Percentiles rank a stretch among this genome's conserved stretches.
phyloP scores from a whole-genome alignment of 2,329 filamentous ascomycete species.

The Diaporthe sp. region DNA sequence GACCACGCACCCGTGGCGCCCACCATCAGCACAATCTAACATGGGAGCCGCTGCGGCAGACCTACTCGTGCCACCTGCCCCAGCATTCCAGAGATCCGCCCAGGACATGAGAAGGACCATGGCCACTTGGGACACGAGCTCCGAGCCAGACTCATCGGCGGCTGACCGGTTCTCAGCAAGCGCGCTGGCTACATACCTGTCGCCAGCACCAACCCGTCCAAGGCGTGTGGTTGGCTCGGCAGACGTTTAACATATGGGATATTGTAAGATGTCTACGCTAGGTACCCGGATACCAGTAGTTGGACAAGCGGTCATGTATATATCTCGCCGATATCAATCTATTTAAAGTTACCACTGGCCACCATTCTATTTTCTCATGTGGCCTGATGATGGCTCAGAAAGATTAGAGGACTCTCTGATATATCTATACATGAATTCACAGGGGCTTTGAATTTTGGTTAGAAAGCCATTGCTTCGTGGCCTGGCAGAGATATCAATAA shows the following conservation, averaged over 20 bases:
- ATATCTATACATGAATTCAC: too few relatives aligned
- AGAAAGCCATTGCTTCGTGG: too few relatives aligned
- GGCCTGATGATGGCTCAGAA: neutral
- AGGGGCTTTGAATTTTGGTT: too few relatives aligned
- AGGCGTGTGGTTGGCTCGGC: neutral
- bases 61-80: neutral
- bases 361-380: neutral
- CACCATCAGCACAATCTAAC: neutral
- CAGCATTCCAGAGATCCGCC: neutral
- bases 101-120: neutral
- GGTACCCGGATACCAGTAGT: neutral
- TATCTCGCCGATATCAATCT: neutral
- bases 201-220: neutral
- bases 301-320: neutral
- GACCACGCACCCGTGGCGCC: neutral
- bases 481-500: too few relatives aligned
- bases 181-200: neutral
- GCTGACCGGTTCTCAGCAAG: neutral
- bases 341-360: too few relatives aligned
- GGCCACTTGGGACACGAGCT: constrained; percentile 8
- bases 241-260: neutral
- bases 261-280: too few relatives aligned
- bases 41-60: neutral
- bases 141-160: neutral
- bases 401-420: too few relatives aligned